Conservation (phyloP, 371 early-diverging fungal genomes). For the Sporodiniella umbellata region DNA sequence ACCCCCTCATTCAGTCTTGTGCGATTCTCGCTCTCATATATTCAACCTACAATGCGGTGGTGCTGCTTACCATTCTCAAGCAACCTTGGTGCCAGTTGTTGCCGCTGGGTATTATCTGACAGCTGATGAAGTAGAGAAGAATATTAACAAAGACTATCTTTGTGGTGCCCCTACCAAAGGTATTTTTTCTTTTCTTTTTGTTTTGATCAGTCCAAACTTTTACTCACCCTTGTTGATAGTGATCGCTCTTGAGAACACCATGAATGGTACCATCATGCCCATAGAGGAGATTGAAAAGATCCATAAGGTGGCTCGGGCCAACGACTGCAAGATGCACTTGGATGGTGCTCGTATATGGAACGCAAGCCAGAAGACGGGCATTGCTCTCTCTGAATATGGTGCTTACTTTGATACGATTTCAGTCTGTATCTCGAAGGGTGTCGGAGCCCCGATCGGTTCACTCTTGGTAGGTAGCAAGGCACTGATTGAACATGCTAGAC, state of each 20-base stretch:
- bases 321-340: conserved; percentile 67
- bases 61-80: conserved; percentile 78
- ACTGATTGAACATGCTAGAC: conserved; percentile 73
- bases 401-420: conserved; percentile 77
- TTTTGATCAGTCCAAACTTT: too few relatives aligned
- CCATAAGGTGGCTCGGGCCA: conserved; percentile 46
- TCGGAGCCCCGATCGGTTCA: conserved; percentile 90
- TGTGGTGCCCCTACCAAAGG: conserved; percentile 68
- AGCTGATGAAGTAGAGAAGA: conserved; percentile 56
- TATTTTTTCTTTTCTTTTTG: too few relatives aligned
- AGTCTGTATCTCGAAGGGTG: conserved; percentile 86
- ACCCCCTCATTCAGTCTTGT: conserved; percentile 80
- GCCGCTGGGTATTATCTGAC: conserved; percentile 70
- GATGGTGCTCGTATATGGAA: conserved; percentile 95
- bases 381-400: conserved; percentile 66
- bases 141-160: conserved; percentile 24
- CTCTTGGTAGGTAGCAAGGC: conserved; percentile 63
- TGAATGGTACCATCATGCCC: conserved; percentile 80
- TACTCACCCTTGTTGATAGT: conserved; percentile 26
- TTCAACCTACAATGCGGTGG: conserved; percentile 80
- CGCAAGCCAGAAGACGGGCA: conserved; percentile 69
- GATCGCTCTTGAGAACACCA: conserved; percentile 85
- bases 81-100: conserved; percentile 63
- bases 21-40: conserved; percentile 80
- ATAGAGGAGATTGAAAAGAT: conserved; percentile 70